These are phyloP conservation scores for Plectosphaerella plurivora DNA, from an alignment of 2,329 filamentous ascomycete genomes.

Conservation along the genomic window DNA sequence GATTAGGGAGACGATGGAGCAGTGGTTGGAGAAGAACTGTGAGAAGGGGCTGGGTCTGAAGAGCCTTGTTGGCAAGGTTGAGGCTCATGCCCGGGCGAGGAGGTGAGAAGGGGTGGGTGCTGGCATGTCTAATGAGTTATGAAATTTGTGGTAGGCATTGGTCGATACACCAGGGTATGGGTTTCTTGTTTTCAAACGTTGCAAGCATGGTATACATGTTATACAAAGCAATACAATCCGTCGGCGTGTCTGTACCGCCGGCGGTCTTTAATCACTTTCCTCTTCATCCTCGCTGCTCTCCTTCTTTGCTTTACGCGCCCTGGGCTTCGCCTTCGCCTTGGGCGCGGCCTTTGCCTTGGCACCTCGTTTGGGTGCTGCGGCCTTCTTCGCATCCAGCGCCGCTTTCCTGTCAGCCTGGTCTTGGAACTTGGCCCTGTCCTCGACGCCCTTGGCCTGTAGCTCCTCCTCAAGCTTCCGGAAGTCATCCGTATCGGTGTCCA, in stretches of 20 bases:
- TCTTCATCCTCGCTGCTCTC: conserved; percentile 24
- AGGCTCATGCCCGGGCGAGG: conserved; percentile 38
- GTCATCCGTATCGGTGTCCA: conserved; percentile 70
- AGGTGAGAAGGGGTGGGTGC: conserved; percentile 13
- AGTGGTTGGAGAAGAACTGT: conserved; percentile 73
- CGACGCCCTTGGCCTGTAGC: conserved; percentile 62
- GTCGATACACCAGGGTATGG: background rate
- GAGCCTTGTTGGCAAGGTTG: conserved; percentile 60
- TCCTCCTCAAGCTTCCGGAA: conserved; percentile 63
- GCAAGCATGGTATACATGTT: background rate
- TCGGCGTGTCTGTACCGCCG: background rate
- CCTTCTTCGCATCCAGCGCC: conserved; percentile 50
- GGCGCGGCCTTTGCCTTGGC: conserved; percentile 21
- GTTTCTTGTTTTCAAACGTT: background rate
- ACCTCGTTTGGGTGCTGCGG: conserved; percentile 19
- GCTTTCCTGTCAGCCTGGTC: conserved; percentile 75
- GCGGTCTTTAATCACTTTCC: background rate
- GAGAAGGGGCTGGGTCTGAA: conserved; percentile 77
- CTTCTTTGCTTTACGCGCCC: conserved; percentile 23
- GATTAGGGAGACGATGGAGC: conserved; percentile 76
- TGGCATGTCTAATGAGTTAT: background rate
- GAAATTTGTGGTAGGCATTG: background rate
- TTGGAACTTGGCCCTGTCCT: conserved; percentile 70
- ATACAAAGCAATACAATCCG: background rate
- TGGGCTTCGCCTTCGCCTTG: background rate